phyloP scores from a whole-genome alignment of 1,139 yeast species.

The Yamadazyma epiphylla region DNA sequence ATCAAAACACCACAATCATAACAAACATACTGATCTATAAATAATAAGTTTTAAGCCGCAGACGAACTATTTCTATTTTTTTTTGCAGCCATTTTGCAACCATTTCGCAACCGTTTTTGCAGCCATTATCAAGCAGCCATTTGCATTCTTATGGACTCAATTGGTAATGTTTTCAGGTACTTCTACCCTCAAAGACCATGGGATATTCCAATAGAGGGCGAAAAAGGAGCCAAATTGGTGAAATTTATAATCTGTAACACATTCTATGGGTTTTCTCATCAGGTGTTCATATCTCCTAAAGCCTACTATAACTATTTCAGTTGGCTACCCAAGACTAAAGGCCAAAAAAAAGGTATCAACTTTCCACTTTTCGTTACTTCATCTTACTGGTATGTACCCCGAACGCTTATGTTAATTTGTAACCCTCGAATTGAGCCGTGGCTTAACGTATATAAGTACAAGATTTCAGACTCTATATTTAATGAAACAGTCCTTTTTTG shows the following conservation, averaged over 20 bases:
- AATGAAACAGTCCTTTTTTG: slow-evolving; percentile 2
- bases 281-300: slow-evolving; percentile 3
- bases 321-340: slow-evolving; percentile 4
- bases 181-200: slow-evolving; percentile 1
- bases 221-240: not conserved
- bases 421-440: slow-evolving; percentile 2
- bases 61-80: too few species aligned
- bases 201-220: slow-evolving; percentile 1
- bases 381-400: slow-evolving; percentile 2
- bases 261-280: slow-evolving; percentile 1
- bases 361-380: slow-evolving; percentile 1
- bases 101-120: too few species aligned
- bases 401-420: too few species aligned
- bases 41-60: too few species aligned
- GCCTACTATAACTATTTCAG: slow-evolving; percentile 2
- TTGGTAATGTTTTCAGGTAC: not conserved
- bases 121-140: too few species aligned
- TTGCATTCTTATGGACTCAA: not conserved
- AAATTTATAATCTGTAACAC: slow-evolving; percentile 4
- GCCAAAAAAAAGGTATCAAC: slow-evolving; percentile 1
- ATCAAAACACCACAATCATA: too few species aligned
- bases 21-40: too few species aligned
- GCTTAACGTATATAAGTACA: slow-evolving; percentile 3
- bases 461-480: slow-evolving; percentile 1
- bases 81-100: too few species aligned